Percentiles rank a stretch among this genome's conserved stretches.
These are phyloP conservation scores for Talaromyces pinophilus DNA, from an alignment of 2,329 filamentous ascomycete genomes.

Conservation along the genomic window DNA sequence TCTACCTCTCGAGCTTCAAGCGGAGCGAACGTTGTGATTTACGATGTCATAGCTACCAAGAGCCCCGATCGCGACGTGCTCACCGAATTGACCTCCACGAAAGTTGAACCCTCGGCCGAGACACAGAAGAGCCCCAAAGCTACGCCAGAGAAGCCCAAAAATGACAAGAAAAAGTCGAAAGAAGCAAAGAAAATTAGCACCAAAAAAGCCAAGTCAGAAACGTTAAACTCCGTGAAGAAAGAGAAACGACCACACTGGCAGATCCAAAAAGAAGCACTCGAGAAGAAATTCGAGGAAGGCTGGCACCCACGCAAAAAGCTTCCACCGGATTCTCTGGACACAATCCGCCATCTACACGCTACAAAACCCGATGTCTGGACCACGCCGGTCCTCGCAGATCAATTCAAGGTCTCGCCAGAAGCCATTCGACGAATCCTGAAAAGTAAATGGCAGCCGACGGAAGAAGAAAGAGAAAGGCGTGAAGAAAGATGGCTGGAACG, in stretches of 20 bases:
- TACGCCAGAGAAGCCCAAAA: neutral
- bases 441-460: constrained; percentile 50
- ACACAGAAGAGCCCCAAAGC: neutral
- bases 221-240: constrained; percentile 23
- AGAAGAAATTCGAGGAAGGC: constrained; percentile 72
- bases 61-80: neutral
- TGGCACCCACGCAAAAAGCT: constrained; percentile 85
- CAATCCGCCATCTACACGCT: constrained; percentile 78
- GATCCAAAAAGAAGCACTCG: constrained; percentile 71
- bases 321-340: constrained; percentile 88
- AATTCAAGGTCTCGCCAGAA: constrained; percentile 86
- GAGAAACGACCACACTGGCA: constrained; percentile 63
- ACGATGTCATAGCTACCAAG: neutral
- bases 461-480: constrained; percentile 42
- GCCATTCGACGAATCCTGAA: constrained; percentile 82
- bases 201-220: constrained; percentile 18
- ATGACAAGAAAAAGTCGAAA: constrained; percentile 1
- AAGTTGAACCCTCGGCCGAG: neutral
- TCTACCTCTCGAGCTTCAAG: neutral
- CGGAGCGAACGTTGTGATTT: neutral
- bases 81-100: constrained; percentile 7
- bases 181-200: constrained; percentile 9
- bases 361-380: constrained; percentile 77
- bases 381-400: constrained; percentile 68
- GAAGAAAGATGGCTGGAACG: constrained; percentile 48